Base-by-base conservation (phyloP, 2,329 filamentous ascomycete species). In the Hypoxylon sp. region DNA sequence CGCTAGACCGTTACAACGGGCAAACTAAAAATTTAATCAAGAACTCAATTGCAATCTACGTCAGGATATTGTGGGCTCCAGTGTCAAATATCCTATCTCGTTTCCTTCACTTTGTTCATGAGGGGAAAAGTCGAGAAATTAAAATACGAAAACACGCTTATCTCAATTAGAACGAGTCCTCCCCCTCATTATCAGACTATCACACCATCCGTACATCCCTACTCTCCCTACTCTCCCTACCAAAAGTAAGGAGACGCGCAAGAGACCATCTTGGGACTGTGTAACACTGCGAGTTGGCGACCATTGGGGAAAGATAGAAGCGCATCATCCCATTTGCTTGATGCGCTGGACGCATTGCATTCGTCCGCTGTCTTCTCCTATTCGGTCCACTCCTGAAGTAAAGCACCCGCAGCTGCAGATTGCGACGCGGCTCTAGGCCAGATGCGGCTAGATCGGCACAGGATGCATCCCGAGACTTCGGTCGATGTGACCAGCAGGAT, bases 301-400 rank as follows among this genome's bases (percentile, higher is more conserved):
- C 61, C 43, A 46, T 54, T 61, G 37, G 43, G 34, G 29, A 32
- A 29, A 54, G 58, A 56, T 41, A 54, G 43, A 52, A 53, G 50
- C 25, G 59, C 58, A 61, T 45, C 55, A 61, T 64, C 51, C 61
- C n/a, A 65, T 64, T 67, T 58, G 63, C 55, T 57, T 63, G 56
- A 57, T 63, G 67, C 29, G 63, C 63, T 67, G 63, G 63, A 58
- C 57, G 57, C 67, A 64, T 62, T 48, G 58, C 63, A 69, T 67
- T 61, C 63, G 61, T 47, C 48, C 48, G 41, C 43, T 23, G 6
- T 47, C 46, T 30, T 30, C 16, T 55, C 54, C 23, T 61, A 43
- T 51, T 37, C 34, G 54, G 51, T 47, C 61, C 57, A 62, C 30
- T 59, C 39, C 30, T 37, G n/a, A 34, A 63, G 21, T 37, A 27